phyloP scores from a whole-genome alignment of 441 rosid genomes.

The Bocquillonia castaneifolia region DNA sequence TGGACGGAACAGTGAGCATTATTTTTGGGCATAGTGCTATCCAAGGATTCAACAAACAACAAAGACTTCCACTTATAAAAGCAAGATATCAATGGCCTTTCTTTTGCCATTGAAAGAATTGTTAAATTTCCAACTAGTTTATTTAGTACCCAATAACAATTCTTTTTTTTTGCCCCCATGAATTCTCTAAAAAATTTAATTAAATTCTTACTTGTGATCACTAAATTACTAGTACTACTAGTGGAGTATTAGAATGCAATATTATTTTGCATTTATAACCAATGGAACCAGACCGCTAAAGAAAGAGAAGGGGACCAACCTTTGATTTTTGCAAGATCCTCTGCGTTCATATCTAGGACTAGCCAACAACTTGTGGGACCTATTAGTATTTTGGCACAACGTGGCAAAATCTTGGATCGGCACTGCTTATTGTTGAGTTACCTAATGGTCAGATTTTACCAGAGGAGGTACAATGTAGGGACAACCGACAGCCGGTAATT shows the following conservation, averaged over 20 bases:
- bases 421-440: not conserved
- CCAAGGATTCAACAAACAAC: not conserved
- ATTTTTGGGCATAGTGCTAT: constrained; percentile 3
- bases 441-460: not conserved
- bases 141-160: not conserved
- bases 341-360: not conserved
- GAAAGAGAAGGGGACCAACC: not conserved
- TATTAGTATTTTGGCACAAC: not conserved
- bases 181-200: no score
- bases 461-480: not conserved
- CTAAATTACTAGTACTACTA: no score
- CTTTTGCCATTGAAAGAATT: not conserved
- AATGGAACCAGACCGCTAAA: no score
- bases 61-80: not conserved
- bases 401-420: constrained; percentile 20
- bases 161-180: not conserved
- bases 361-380: constrained; percentile 12
- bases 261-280: not conserved
- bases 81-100: not conserved
- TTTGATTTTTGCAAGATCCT: not conserved
- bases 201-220: no score
- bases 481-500: constrained; percentile 21
- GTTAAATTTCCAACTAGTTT: not conserved
- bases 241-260: not conserved
- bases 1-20: not conserved